Base-by-base conservation (phyloP, 1,139 yeast species). In the Geotrichum citri-aurantii region DNA sequence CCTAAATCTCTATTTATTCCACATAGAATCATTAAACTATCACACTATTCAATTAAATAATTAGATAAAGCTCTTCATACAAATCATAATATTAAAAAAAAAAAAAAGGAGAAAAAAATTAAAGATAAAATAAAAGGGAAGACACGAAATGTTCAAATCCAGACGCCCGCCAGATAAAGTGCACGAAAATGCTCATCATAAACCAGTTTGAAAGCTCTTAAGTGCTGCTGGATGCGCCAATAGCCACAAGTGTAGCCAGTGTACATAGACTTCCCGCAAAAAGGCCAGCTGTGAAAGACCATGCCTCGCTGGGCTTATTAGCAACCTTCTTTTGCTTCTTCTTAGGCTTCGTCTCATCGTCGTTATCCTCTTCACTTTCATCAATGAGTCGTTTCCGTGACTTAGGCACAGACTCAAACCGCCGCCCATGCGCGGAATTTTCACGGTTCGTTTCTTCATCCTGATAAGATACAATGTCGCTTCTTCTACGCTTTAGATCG, bases 201-300 rank as follows among this genome's bases (percentile, higher is more conserved):
- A 23, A 46, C 26, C 29, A 46, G 48, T 19, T 46, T 12, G 17
- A 48, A 48, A 31, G 24, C 21, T 48, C 14, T 14, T 12, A 40
- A 44, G 49, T 14, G 33, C 49, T 19, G 19, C 44, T 52, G 26
- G 49, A 44, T 17, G 55, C 50, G 10, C 52, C 58, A 7, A 52
- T 31, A 44, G 54, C 54, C 23, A 55, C 48, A 17, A 55, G 44
- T 5, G 27, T 33, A 14, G 46, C 54, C 17, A 55, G 48, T 1
- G 53, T 55, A n/a, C 58, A 44, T 10, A 50, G 48, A 11, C 48
- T 46, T 3, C 54, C 54, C 1, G 54, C 54, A 51, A 51, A 51
- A 14, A 51, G 48, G 5, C 54, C 54, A 24, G 54, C 54, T 1
- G 54, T 51, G 37, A 51, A 51, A 7, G 47, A 40, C 54, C 54